These are phyloP conservation scores for Bigelowiella natans DNA, from an alignment of 78 protist genomes.

Conservation along the genomic window DNA sequence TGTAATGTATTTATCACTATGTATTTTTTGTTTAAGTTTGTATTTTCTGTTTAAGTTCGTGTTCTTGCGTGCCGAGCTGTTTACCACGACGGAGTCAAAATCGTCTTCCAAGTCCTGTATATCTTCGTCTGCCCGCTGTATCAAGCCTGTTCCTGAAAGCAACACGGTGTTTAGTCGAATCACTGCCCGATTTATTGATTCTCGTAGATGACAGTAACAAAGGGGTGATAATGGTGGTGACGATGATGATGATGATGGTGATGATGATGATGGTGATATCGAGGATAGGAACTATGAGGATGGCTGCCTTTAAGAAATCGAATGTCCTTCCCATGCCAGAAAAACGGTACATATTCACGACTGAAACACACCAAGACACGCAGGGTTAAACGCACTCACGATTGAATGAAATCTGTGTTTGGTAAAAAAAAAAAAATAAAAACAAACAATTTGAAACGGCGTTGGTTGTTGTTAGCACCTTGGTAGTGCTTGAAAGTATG, in stretches of 20 bases:
- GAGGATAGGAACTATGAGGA: too few species aligned
- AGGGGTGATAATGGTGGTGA: too few species aligned
- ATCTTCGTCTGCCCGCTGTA: background rate
- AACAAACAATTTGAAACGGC: too few species aligned
- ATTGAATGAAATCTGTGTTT: too few species aligned
- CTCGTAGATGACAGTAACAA: background rate
- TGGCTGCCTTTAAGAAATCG: background rate
- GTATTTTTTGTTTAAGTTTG: background rate
- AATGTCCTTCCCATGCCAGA: background rate
- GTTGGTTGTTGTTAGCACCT: too few species aligned
- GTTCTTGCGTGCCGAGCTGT: background rate
- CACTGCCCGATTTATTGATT: background rate
- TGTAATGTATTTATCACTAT: background rate
- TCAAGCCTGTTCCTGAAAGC: background rate
- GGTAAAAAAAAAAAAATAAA: too few species aligned
- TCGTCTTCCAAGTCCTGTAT: background rate
- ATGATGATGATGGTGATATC: too few species aligned
- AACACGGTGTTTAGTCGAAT: too few species aligned
- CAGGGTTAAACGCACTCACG: too few species aligned
- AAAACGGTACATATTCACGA: background rate
- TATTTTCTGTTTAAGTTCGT: background rate
- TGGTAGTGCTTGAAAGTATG: too few species aligned
- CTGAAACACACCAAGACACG: background rate
- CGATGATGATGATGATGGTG: too few species aligned
- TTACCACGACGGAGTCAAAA: background rate